Conservation (phyloP, 2,329 filamentous ascomycete species). For the Cercospora sp. region DNA sequence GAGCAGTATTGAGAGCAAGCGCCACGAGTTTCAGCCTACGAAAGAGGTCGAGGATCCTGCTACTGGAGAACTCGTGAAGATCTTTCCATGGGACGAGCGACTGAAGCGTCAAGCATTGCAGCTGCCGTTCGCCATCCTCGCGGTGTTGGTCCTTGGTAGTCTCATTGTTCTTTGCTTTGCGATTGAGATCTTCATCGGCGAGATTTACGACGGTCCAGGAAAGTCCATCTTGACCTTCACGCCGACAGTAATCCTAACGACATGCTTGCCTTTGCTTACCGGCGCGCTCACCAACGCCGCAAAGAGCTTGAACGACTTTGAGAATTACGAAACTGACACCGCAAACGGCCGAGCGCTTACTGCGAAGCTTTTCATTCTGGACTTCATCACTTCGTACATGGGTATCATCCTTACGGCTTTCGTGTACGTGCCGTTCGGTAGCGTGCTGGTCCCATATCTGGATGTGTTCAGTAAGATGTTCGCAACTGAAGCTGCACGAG, state of each 20-base stretch:
- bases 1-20: conserved; percentile 74
- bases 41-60: conserved; percentile 74
- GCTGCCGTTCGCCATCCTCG: conserved; percentile 78
- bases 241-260: conserved; percentile 83
- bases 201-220: conserved; percentile 86
- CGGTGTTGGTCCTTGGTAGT: conserved; percentile 70
- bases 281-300: conserved; percentile 75
- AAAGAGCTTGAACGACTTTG: conserved; percentile 72
- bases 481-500: conserved; percentile 64
- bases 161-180: conserved; percentile 86
- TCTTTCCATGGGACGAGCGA: conserved; percentile 75
- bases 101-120: conserved; percentile 76
- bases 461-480: conserved; percentile 77
- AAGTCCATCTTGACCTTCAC: conserved; percentile 85
- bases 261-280: conserved; percentile 75
- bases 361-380: conserved; percentile 90
- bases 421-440: conserved; percentile 89
- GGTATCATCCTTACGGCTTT: conserved; percentile 91
- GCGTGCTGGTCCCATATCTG: conserved; percentile 79
- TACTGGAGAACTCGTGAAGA: conserved; percentile 74
- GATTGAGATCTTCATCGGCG: conserved; percentile 92
- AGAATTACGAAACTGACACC: conserved; percentile 90
- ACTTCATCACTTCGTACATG: conserved; percentile 94
- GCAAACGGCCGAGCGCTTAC: conserved; percentile 81
- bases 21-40: conserved; percentile 77